Percentiles rank a stretch among this genome's conserved stretches.
Conservation (phyloP, 192 early-diverging fungal species). For the Paraglomus occultum region DNA sequence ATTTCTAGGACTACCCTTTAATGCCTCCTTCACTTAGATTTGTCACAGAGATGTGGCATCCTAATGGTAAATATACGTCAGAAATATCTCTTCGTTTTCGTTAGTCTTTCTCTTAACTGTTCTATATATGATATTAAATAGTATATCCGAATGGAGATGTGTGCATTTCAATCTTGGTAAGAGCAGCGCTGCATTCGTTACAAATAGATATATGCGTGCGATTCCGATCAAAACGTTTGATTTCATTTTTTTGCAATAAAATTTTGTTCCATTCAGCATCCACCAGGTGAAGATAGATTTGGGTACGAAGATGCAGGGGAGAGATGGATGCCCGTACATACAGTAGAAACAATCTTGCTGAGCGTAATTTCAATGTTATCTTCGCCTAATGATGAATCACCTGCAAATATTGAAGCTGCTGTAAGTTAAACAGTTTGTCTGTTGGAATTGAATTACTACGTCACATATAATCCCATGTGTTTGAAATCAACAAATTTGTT, state of each 20-base stretch:
- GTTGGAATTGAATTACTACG: not conserved
- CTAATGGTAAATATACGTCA: constrained; percentile 67
- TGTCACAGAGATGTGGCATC: constrained; percentile 87
- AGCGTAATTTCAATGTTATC: constrained; percentile 91
- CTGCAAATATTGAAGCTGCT: constrained; percentile 95
- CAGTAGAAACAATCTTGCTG: constrained; percentile 88
- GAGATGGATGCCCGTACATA: constrained; percentile 95
- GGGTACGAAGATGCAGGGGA: constrained; percentile 90
- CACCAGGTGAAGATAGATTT: constrained; percentile 82
- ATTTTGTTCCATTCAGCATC: constrained; percentile 46
- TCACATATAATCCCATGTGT: not conserved
- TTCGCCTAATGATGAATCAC: constrained; percentile 91
- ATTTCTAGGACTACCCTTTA: constrained; percentile 68
- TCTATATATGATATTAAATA: too few relatives aligned
- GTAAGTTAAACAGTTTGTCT: too few relatives aligned
- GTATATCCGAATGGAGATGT: constrained; percentile 88
- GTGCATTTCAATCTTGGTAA: constrained; percentile 95
- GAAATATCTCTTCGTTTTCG: not conserved
- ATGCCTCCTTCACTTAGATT: constrained; percentile 91
- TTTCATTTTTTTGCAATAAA: not conserved
- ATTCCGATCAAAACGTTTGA: not conserved
- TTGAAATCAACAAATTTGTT: not conserved
- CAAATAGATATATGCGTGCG: constrained; percentile 13
- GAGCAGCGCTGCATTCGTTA: too few relatives aligned
- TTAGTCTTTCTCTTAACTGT: not conserved